phyloP scores from a whole-genome alignment of 176 grass and related monocot genomes.

The Carex parvula region DNA sequence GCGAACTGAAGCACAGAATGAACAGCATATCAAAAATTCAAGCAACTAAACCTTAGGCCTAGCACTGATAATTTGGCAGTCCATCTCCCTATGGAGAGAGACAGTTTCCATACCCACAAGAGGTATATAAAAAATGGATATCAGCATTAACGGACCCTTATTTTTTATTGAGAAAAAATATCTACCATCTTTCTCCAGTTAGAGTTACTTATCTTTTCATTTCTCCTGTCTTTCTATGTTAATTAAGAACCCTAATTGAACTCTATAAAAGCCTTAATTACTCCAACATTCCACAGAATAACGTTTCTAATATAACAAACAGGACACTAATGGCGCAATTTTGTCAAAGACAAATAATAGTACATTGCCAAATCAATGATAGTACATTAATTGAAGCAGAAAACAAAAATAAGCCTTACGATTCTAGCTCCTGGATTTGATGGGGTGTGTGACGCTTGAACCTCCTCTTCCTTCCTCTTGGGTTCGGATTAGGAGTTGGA shows the following conservation, averaged over 20 bases:
- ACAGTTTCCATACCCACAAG: background rate
- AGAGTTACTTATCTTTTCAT: background rate
- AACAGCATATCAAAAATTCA: background rate
- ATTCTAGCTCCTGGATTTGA: constrained; percentile 91
- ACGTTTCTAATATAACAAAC: background rate
- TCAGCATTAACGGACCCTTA: background rate
- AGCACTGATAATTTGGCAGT: background rate
- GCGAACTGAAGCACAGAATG: background rate
- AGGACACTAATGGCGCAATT: background rate
- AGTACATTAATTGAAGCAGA: background rate
- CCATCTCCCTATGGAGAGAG: background rate
- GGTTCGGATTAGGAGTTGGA: background rate
- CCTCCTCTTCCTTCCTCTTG: constrained; percentile 63
- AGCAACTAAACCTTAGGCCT: background rate
- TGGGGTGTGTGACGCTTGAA: constrained; percentile 84
- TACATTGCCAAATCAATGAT: background rate
- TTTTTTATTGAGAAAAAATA: background rate
- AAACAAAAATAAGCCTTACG: constrained; percentile 40
- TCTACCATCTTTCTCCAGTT: background rate
- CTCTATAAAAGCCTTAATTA: background rate
- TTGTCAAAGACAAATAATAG: background rate
- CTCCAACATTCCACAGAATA: background rate
- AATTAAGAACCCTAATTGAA: background rate
- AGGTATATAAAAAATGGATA: background rate
- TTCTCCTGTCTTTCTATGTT: background rate